Evolutionary conservation across 805 yeast genomes (phyloP).

Genomic region (Candida easanensis): DNA sequence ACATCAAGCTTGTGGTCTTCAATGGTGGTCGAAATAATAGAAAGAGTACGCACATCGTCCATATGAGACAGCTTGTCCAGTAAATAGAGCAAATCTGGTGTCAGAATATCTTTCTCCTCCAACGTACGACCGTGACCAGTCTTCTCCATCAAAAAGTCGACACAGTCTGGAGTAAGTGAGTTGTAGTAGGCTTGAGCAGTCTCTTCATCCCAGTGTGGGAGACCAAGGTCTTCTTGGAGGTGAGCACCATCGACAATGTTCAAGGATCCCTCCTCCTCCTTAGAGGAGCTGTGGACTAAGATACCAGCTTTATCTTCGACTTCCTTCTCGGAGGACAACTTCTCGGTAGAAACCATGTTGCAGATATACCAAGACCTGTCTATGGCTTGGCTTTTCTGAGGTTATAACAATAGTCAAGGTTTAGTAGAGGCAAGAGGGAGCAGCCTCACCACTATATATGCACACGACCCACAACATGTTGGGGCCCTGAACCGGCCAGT

Average conservation of each 20-base stretch:
- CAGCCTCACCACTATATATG: too few species aligned
- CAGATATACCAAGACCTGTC: too few species aligned
- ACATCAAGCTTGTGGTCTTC: constrained; percentile 45
- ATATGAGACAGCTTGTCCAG: constrained; percentile 10
- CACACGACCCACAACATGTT: too few species aligned
- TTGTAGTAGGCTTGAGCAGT: constrained; percentile 8
- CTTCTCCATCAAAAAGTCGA: constrained; percentile 13
- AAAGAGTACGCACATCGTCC: constrained; percentile 28
- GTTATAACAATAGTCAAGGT: too few species aligned
- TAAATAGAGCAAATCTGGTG: constrained; percentile 17
- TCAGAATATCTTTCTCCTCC: constrained; percentile 12
- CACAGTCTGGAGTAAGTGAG: constrained; percentile 5
- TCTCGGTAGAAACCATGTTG: too few species aligned
- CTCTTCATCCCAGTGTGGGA: constrained; percentile 14
- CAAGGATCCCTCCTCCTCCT: constrained; percentile 1
- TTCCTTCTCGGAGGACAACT: too few species aligned
- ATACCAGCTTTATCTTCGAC: background rate
- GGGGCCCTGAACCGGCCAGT: too few species aligned
- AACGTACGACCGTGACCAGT: constrained; percentile 17
- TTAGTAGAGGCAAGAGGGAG: too few species aligned
- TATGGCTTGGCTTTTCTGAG: too few species aligned
- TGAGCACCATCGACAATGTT: background rate
- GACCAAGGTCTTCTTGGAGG: background rate
- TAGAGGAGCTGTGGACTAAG: background rate
- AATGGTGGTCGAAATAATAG: constrained; percentile 34